Conservation (phyloP, 352 stramenopile genomes). For the Phytophthora agathidicida region DNA sequence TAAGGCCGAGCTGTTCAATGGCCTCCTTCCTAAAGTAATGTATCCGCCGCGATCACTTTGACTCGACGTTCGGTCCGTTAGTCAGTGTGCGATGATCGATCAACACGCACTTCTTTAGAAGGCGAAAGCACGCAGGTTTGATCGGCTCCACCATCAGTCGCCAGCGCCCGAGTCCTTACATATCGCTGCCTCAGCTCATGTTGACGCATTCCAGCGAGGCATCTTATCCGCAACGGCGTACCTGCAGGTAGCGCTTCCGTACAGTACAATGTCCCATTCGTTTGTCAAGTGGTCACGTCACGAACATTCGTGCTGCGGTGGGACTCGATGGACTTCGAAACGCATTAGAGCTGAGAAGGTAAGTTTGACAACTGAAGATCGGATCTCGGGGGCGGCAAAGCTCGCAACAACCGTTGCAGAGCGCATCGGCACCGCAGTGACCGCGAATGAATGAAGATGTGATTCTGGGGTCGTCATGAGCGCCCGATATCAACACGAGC, state of each 20-base stretch:
- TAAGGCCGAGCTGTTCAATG: slow-evolving; percentile 20
- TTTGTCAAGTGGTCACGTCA: slow-evolving; percentile 21
- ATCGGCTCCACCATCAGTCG: slow-evolving; percentile 4
- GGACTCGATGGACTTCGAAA: slow-evolving; percentile 15
- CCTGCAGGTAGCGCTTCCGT: slow-evolving; percentile 1
- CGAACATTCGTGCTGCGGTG: not conserved
- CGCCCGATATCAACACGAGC: slow-evolving; percentile 22
- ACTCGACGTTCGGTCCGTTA: slow-evolving; percentile 1
- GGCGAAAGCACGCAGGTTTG: not conserved
- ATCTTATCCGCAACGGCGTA: not conserved
- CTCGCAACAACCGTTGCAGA: slow-evolving; percentile 20
- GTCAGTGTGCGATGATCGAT: slow-evolving; percentile 13
- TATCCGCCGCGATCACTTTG: slow-evolving; percentile 17
- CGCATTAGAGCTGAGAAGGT: not conserved
- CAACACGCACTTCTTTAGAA: slow-evolving; percentile 25
- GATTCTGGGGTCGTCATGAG: slow-evolving; percentile 14
- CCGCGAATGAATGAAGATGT: slow-evolving; percentile 27
- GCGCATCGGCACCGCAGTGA: slow-evolving; percentile 25
- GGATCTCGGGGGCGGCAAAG: slow-evolving; percentile 18
- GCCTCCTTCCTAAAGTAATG: slow-evolving; percentile 23
- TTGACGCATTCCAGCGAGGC: slow-evolving; percentile 11
- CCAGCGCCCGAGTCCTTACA: slow-evolving; percentile 7
- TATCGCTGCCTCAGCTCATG: slow-evolving; percentile 11
- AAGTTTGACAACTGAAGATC: slow-evolving; percentile 29
- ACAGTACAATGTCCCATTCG: slow-evolving; percentile 9